phyloP scores from a whole-genome alignment of 306 rosid species.

The Corylus heterophylla region DNA sequence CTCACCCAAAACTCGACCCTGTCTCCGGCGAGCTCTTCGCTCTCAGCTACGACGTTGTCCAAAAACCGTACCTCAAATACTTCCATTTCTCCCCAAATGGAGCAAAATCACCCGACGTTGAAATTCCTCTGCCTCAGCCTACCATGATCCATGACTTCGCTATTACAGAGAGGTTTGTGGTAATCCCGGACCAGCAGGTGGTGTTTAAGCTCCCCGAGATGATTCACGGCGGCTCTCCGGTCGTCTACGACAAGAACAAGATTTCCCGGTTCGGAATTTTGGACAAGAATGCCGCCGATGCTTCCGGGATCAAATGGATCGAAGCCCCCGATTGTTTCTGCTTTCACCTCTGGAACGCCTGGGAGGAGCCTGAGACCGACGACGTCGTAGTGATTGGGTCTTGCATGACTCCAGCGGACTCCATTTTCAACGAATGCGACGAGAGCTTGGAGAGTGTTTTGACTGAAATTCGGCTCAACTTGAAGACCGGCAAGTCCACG shows the following conservation, averaged over 20 bases:
- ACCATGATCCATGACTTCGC: constrained; percentile 99
- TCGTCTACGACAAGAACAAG: constrained; percentile 65
- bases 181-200: constrained; percentile 93
- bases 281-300: constrained; percentile 57
- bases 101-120: constrained; percentile 66
- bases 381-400: constrained; percentile 90
- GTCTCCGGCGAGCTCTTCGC: constrained; percentile 61
- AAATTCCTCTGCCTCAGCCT: constrained; percentile 57
- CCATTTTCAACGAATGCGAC: constrained; percentile 91
- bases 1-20: constrained; percentile 88
- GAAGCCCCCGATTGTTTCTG: constrained; percentile 90
- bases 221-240: constrained; percentile 91
- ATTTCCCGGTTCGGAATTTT: constrained; percentile 67
- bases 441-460: constrained; percentile 65
- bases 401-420: constrained; percentile 93
- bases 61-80: constrained; percentile 80
- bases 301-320: constrained; percentile 60
- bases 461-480: constrained; percentile 77
- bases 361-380: constrained; percentile 71
- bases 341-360: constrained; percentile 94
- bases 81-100: constrained; percentile 61
- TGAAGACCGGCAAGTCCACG: constrained; percentile 64
- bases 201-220: constrained; percentile 77
- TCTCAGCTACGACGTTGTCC: constrained; percentile 66
- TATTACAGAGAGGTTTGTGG: constrained; percentile 65